Base-by-base conservation (phyloP, 495 filamentous ascomycete species). In the Annulohypoxylon nitens region DNA sequence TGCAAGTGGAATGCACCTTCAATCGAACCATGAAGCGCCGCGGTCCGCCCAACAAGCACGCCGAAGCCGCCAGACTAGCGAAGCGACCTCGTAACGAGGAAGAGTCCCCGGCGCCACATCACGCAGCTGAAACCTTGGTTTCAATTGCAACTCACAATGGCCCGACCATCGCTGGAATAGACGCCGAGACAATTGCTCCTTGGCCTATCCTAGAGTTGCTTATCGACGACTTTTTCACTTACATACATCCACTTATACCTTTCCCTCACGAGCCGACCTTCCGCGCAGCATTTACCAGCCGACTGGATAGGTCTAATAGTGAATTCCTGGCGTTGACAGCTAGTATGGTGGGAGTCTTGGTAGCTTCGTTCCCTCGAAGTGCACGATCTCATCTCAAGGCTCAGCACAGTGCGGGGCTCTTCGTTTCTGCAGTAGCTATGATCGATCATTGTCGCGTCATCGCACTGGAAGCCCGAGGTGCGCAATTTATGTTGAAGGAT, bases 191-290 rank as follows among this genome's bases (percentile, higher is more conserved):
- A 0, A 97, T 97, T 51, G 93, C 92, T 66, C 88, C 92, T 0
- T 78, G 90, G 73, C 80, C 87, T 34, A 87, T 91, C 0, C 80
- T 97, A 48, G 83, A 89, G 50, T 81, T 89, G 2, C 84, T 97
- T 5, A 83, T 97, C 11, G 92, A 95, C 77, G 94, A 97, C 81
- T 97, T 93, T 81, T 97, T 97, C 76, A 94, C 90, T 7, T 95
- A 94, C 77, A 93, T 97, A 61, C 92, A 97, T 76, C 94, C 94
- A 1, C 83, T 97, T n/a, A 86, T 90, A 36, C 94, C 94, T 0
- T 88, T 97, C 55, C 94, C 94, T 0, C 94, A 97, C 78, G 93
- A 97, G 69, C 92, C 91, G 0, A 90, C 91, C n/a, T 97, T 97
- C 71, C 88, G 93, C 36, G 85, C 87, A 61, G 90, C 91, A 3